Conservation (phyloP, 371 early-diverging fungal species). For the Mucor circinelloides region DNA sequence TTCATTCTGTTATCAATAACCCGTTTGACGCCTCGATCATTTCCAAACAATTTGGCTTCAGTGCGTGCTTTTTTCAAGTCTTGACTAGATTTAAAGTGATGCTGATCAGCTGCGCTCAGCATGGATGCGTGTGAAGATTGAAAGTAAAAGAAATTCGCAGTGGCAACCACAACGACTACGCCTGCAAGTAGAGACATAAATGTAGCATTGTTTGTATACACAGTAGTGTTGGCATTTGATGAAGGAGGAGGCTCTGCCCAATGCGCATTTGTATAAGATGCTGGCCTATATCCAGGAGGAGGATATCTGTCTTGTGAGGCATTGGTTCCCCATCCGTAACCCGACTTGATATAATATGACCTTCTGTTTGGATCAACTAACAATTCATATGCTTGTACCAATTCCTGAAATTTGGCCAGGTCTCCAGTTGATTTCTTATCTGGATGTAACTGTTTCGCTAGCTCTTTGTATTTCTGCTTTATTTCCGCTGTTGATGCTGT, state of each 20-base stretch:
- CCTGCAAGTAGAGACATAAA: constrained; percentile 42
- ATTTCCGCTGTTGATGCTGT: constrained; percentile 28
- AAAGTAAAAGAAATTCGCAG: constrained; percentile 29
- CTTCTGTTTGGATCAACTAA: constrained; percentile 29
- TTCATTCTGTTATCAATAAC: constrained; percentile 39
- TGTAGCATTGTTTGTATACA: constrained; percentile 35
- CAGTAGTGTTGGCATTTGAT: background rate
- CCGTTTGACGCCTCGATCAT: constrained; percentile 42
- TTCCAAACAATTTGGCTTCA: constrained; percentile 46
- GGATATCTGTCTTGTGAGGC: background rate
- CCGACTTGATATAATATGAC: constrained; percentile 25
- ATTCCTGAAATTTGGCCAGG: constrained; percentile 34
- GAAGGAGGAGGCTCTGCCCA: constrained; percentile 8
- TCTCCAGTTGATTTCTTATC: constrained; percentile 37
- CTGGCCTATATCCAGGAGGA: constrained; percentile 12
- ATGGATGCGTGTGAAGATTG: constrained; percentile 28
- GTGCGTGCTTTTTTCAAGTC: constrained; percentile 45
- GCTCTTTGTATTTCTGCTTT: constrained; percentile 40
- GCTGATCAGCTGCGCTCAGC: constrained; percentile 35
- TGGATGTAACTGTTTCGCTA: constrained; percentile 48
- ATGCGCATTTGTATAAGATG: constrained; percentile 18
- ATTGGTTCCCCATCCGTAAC: constrained; percentile 35
- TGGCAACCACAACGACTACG: constrained; percentile 22
- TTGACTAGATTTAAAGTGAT: constrained; percentile 34
- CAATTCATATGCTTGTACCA: constrained; percentile 42